phyloP scores from a whole-genome alignment of 768 basidiomycete species.

The Lentinula boryana region DNA sequence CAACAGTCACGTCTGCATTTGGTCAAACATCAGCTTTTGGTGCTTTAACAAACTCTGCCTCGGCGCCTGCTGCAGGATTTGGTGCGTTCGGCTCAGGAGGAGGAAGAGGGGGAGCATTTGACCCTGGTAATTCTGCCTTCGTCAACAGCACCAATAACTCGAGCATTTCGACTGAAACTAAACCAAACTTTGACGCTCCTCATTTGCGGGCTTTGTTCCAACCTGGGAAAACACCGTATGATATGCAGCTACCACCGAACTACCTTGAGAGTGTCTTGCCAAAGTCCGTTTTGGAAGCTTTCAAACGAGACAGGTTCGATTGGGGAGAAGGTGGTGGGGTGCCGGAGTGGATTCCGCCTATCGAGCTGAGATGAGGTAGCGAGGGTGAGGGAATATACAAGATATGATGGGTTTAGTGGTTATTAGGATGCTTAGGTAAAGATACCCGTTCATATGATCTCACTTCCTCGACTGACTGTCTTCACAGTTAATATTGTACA shows the following conservation, averaged over 20 bases:
- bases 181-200: neutral
- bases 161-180: neutral
- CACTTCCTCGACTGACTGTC: too few species aligned
- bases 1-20: conserved; percentile 27
- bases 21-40: conserved; percentile 22
- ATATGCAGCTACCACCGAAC: conserved; percentile 31
- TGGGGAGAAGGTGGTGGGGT: conserved; percentile 28
- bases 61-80: conserved; percentile 13
- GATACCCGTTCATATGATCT: too few species aligned
- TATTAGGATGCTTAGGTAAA: too few species aligned
- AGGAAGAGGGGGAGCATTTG: neutral
- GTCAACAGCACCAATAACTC: neutral
- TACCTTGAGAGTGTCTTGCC: conserved; percentile 36
- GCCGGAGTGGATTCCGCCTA: conserved; percentile 47
- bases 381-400: too few species aligned
- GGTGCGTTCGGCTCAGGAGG: neutral
- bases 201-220: conserved; percentile 12
- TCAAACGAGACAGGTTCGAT: conserved; percentile 32
- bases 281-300: conserved; percentile 28
- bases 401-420: too few species aligned
- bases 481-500: too few species aligned
- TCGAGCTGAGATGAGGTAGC: conserved; percentile 29
- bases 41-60: conserved; percentile 8
- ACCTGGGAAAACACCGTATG: conserved; percentile 32
- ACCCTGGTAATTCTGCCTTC: neutral